Conservation (phyloP, 2,329 filamentous ascomycete genomes). For the Blastomyces parvus region DNA sequence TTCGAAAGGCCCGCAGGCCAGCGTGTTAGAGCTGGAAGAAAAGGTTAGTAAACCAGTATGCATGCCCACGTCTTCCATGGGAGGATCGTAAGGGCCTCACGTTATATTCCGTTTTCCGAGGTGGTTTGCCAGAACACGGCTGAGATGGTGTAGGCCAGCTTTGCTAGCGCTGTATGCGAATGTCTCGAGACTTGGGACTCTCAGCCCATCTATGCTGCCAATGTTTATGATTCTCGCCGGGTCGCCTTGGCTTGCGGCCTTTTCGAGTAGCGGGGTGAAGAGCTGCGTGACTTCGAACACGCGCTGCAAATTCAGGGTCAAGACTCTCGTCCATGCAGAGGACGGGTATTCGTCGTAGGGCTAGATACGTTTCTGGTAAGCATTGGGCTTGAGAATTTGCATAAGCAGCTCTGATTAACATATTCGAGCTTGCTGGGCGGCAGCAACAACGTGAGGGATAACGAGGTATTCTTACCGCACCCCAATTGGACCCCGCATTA, state of each 20-base stretch:
- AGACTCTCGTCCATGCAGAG: conserved; percentile 49
- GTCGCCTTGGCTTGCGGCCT: conserved; percentile 35
- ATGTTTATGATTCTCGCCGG: conserved; percentile 46
- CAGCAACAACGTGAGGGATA: neutral
- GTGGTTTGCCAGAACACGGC: conserved; percentile 43
- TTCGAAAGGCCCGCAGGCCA: conserved; percentile 59
- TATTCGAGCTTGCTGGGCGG: neutral
- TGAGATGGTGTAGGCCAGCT: conserved; percentile 46
- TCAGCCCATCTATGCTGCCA: conserved; percentile 46
- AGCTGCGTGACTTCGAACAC: conserved; percentile 42
- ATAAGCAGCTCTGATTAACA: neutral
- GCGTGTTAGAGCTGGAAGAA: conserved; percentile 46
- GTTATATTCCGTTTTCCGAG: conserved; percentile 45
- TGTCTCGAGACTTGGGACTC: conserved; percentile 44
- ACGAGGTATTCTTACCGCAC: conserved; percentile 25
- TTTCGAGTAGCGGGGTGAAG: conserved; percentile 40
- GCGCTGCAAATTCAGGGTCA: conserved; percentile 46
- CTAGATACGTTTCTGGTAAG: neutral
- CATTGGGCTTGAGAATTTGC: neutral
- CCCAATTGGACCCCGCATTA: conserved; percentile 47
- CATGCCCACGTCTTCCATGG: conserved; percentile 40
- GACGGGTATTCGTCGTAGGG: conserved; percentile 51
- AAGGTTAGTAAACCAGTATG: conserved; percentile 22
- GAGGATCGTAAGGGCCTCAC: conserved; percentile 30
- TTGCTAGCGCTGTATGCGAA: conserved; percentile 47